These are phyloP conservation scores for Pistacia atlantica DNA, from an alignment of 345 rosid species.

Conservation along the genomic window DNA sequence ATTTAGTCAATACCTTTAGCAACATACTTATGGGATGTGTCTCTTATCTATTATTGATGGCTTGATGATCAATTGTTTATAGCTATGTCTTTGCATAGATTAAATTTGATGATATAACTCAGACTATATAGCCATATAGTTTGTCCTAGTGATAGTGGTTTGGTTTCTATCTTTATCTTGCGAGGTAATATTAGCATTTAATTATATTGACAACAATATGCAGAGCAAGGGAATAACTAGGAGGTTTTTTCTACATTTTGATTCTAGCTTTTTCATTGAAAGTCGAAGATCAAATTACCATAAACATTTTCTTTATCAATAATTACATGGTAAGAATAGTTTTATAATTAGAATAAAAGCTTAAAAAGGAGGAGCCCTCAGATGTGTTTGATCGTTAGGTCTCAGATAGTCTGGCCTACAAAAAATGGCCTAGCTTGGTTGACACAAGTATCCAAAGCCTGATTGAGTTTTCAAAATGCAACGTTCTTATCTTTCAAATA, in stretches of 20 bases:
- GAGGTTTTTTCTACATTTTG: neutral
- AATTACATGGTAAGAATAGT: too few relatives aligned
- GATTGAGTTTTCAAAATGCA: neutral
- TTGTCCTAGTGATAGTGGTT: neutral
- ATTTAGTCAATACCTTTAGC: neutral
- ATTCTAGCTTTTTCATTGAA: too few relatives aligned
- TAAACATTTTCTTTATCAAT: too few relatives aligned
- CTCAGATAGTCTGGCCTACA: neutral
- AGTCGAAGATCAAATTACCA: neutral
- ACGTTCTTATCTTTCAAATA: neutral
- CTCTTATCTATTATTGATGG: neutral
- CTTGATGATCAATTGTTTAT: neutral
- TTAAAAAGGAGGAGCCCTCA: too few relatives aligned
- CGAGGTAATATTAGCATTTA: neutral
- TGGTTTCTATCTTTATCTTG: neutral
- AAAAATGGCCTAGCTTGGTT: neutral
- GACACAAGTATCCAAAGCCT: neutral
- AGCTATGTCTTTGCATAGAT: neutral
- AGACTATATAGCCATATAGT: neutral
- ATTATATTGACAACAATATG: neutral
- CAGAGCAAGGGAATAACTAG: neutral
- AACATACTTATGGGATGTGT: neutral
- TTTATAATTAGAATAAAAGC: too few relatives aligned
- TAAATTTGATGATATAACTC: neutral
- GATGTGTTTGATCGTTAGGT: too few relatives aligned